Conservation (phyloP, 2,329 filamentous ascomycete genomes). For the Grosmannia clavigera region DNA sequence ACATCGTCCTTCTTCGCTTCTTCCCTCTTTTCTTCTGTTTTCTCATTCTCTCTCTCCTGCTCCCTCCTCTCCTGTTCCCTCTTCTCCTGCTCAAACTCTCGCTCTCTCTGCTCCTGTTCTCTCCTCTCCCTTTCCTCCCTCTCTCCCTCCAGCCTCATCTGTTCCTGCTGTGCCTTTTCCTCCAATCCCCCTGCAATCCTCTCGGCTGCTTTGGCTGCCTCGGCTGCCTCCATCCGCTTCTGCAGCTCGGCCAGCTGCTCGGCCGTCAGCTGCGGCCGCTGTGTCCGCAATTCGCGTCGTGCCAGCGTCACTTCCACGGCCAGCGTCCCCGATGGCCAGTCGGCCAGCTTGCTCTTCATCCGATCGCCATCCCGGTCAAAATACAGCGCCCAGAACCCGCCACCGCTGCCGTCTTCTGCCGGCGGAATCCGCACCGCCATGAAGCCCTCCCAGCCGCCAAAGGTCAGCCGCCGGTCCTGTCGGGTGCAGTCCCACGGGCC, state of each 20-base stretch:
- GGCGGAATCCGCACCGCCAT: slow-evolving; percentile 23
- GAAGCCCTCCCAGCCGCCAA: slow-evolving; percentile 38
- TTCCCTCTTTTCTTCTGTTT: neutral
- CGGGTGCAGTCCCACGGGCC: slow-evolving; percentile 39
- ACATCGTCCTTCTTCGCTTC: neutral
- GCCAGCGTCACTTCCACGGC: slow-evolving; percentile 44
- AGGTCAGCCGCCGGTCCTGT: slow-evolving; percentile 36
- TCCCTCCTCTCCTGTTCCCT: neutral
- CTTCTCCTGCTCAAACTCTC: neutral
- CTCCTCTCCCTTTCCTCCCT: neutral
- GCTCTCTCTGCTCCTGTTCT: neutral
- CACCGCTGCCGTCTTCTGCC: slow-evolving; percentile 19
- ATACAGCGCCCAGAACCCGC: slow-evolving; percentile 32
- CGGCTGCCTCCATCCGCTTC: neutral
- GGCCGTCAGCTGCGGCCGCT: slow-evolving; percentile 2
- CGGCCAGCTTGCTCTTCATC: slow-evolving; percentile 28
- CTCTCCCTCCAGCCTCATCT: neutral
- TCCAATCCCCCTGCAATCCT: neutral
- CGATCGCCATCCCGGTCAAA: slow-evolving; percentile 35
- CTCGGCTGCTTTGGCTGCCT: neutral
- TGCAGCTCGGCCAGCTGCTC: slow-evolving; percentile 4
- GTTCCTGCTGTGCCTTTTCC: neutral
- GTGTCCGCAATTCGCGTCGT: slow-evolving; percentile 32
- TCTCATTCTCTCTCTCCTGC: neutral
- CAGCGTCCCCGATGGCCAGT: slow-evolving; percentile 25